Conservation (phyloP, 2,329 filamentous ascomycete species). For the Sporothrix variecibatus region DNA sequence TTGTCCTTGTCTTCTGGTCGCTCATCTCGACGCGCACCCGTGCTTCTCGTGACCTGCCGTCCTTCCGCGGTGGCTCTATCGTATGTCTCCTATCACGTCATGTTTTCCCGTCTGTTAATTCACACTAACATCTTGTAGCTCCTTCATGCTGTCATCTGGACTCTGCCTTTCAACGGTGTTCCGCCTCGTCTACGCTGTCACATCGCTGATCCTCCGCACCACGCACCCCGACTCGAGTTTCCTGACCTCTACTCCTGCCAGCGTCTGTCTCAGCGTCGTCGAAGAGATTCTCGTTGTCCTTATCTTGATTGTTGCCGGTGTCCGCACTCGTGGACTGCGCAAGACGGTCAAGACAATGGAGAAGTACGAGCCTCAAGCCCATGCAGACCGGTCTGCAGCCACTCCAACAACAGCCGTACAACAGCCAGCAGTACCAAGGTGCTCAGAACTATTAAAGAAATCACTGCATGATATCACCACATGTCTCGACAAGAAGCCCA, state of each 20-base stretch:
- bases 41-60: neutral
- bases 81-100: neutral
- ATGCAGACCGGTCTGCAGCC: slow-evolving; percentile 9
- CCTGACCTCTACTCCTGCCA: neutral
- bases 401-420: neutral
- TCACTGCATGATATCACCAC: too few relatives aligned
- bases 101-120: neutral
- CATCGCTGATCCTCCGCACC: neutral
- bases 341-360: neutral
- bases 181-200: slow-evolving; percentile 3
- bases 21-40: neutral
- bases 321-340: neutral
- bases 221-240: neutral
- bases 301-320: neutral
- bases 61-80: neutral
- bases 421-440: neutral
- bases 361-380: neutral
- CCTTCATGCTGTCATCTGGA: neutral
- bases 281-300: neutral
- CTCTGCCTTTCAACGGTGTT: neutral
- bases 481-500: too few relatives aligned
- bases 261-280: slow-evolving; percentile 4
- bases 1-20: neutral
- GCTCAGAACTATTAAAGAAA: neutral
- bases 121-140: neutral